A percentile compares a stretch with the other conserved stretches of the same genome.
Conservation (phyloP, 371 early-diverging fungal species). For the Mortierella sp. region DNA sequence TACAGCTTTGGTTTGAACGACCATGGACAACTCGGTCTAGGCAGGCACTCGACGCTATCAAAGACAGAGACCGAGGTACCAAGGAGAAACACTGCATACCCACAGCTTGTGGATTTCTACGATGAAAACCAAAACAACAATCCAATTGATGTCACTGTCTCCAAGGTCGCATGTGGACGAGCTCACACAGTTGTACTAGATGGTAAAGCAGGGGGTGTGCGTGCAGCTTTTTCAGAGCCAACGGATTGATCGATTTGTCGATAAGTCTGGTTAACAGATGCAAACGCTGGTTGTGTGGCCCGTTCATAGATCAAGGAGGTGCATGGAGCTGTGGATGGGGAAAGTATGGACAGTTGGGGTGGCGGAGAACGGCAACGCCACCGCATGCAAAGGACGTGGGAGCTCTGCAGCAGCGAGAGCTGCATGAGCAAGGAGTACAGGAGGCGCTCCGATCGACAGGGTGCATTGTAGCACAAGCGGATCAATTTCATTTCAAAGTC, state of each 20-base stretch:
- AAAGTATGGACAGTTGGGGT: constrained; percentile 42
- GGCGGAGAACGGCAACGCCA: background rate
- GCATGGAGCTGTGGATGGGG: constrained; percentile 52
- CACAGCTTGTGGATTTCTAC: constrained; percentile 49
- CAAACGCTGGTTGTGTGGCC: too few species aligned
- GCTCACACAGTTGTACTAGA: constrained; percentile 42
- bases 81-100: constrained; percentile 34
- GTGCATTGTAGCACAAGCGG: background rate
- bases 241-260: too few species aligned
- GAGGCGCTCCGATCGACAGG: constrained; percentile 6
- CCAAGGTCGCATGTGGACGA: constrained; percentile 36
- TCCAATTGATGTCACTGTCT: constrained; percentile 23
- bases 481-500: constrained; percentile 14
- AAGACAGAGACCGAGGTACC: background rate
- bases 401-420: too few species aligned
- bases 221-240: too few species aligned
- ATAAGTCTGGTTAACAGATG: too few species aligned
- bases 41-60: background rate
- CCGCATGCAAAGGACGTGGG: background rate
- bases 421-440: background rate
- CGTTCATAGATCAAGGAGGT: constrained; percentile 20
- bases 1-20: constrained; percentile 51
- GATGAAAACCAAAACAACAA: background rate
- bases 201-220: constrained; percentile 16
- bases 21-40: constrained; percentile 48